Percentiles rank a stretch among this genome's conserved stretches.
Conservation (phyloP, 164 flowering plant species). For the Brasenia schreberi region DNA sequence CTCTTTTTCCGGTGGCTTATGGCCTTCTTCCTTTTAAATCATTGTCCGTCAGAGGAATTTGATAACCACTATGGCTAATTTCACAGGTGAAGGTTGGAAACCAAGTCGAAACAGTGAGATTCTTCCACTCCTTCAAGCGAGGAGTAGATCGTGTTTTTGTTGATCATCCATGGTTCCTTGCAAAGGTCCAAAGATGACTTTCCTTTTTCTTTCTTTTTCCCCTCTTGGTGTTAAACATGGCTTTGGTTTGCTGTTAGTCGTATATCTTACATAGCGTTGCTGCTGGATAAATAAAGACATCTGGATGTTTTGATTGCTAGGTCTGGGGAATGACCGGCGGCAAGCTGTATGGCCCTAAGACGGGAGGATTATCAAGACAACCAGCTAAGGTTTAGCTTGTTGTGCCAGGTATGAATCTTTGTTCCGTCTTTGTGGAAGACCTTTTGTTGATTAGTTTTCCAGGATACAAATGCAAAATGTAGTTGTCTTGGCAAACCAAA, state of each 20-base stretch:
- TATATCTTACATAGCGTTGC: neutral
- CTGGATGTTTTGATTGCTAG: constrained; percentile 7
- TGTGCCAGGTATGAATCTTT: constrained; percentile 40
- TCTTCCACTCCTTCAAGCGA: constrained; percentile 86
- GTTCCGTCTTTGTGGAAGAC: neutral
- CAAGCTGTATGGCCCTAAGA: constrained; percentile 46
- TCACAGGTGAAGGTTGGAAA: constrained; percentile 65
- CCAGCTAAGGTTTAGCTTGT: constrained; percentile 60
- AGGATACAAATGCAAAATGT: too few species aligned
- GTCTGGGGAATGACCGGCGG: constrained; percentile 63
- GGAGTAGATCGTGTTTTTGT: constrained; percentile 97
- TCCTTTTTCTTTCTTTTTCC: too few species aligned
- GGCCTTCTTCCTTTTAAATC: too few species aligned
- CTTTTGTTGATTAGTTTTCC: too few species aligned
- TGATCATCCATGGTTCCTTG: constrained; percentile 86
- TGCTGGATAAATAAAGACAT: neutral
- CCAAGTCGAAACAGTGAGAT: constrained; percentile 56
- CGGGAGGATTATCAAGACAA: constrained; percentile 70
- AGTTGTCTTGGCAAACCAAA: too few species aligned
- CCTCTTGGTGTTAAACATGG: too few species aligned
- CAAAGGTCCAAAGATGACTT: constrained; percentile 33
- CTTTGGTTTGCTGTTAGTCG: neutral
- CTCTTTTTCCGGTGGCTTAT: neutral
- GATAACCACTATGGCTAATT: neutral
- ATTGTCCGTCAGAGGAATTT: neutral